Conservation (phyloP, 768 basidiomycete genomes). For the Calocera viscosa region DNA sequence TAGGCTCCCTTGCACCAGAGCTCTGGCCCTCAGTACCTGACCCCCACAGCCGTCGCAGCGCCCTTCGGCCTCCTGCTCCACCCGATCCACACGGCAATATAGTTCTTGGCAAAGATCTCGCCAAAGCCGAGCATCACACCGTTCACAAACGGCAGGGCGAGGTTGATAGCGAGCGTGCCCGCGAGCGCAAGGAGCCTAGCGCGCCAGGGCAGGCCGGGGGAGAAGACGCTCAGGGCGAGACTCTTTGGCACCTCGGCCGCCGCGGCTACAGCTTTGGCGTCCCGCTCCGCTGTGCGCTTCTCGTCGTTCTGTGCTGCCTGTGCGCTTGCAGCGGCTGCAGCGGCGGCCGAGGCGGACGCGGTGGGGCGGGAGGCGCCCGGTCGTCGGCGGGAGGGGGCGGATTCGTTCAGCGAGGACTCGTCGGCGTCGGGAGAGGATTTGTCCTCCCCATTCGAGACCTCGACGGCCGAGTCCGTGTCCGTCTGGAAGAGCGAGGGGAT, state of each 20-base stretch:
- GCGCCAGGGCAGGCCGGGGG: slow-evolving; percentile 48
- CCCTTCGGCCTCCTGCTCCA: slow-evolving; percentile 17
- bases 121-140: slow-evolving; percentile 96
- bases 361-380: background rate
- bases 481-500: slow-evolving; percentile 6
- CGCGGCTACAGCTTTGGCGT: background rate
- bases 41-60: slow-evolving; percentile 15
- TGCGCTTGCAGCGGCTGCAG: background rate
- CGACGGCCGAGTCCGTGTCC: background rate
- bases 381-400: background rate
- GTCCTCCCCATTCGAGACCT: background rate
- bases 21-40: slow-evolving; percentile 11
- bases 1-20: too few relatives aligned
- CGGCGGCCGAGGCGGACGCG: background rate
- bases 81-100: slow-evolving; percentile 26
- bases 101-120: slow-evolving; percentile 58
- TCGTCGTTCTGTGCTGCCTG: background rate
- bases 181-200: slow-evolving; percentile 57
- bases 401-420: background rate
- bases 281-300: background rate
- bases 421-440: background rate
- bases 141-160: slow-evolving; percentile 78
- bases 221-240: slow-evolving; percentile 37
- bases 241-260: background rate
- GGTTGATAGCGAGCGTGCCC: slow-evolving; percentile 69